Base-by-base conservation (phyloP, 176 grass and related monocot genomes). In the Oryza meridionalis region DNA sequence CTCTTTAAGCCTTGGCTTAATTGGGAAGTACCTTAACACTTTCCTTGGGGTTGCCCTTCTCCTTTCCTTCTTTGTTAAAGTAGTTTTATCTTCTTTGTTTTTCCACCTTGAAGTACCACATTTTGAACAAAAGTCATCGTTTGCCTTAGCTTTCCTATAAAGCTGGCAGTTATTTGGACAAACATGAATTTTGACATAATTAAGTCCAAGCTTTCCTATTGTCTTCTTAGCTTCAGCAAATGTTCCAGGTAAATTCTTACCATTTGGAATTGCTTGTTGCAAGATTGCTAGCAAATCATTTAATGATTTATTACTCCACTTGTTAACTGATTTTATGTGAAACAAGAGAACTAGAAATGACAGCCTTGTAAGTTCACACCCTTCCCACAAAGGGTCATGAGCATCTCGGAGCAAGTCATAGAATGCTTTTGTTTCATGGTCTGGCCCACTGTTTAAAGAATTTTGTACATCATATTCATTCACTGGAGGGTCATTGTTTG, bases 251-350 rank as follows among this genome's bases (percentile, higher is more conserved):
- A 67, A 32, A 9, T 17, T 67, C 5, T 33, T 32, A 33, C 65
- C 65, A 17, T 67, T 33, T 8, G 13, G 65, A 1, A 67, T 33
- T 33, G 65, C 65, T 16, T 16, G 15, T 9, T 33, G 67, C 5
- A 72, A 6, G 45, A 72, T 47, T 26, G 42, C 22, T 15, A 72
- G 42, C 42, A 47, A 25, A 45, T 72, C 38, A 72, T 72, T 72
- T 11, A 72, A 13, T 3, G 69, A 72, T 42, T 45, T 72, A 42
- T 72, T 72, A 45, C 69, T 72, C 40, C 69, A 72, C 40, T 72
- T 72, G 69, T 72, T 72, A 45, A 7, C 44, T 3, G 21, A 72
- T 25, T 45, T 72, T 24, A 5, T 25, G 21, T 72, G 69, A 25
- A 72, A 43, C 38, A 72, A 22, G 24, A 72, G 21, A 13, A 72